Conservation (phyloP, 805 yeast species). For the Pichia exigua region DNA sequence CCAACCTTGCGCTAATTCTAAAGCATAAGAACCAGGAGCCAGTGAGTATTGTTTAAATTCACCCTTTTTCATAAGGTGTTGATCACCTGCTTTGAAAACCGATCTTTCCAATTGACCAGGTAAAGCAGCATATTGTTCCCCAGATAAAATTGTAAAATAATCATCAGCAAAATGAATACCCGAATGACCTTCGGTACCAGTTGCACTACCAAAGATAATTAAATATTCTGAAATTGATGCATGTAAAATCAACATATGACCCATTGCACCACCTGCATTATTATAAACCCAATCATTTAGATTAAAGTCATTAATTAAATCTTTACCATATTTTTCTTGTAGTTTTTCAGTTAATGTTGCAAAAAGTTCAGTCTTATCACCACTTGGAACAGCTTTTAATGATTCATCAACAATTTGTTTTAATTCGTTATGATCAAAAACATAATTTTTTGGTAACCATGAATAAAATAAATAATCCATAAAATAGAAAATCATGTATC, state of each 20-base stretch:
- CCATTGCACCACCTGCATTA: slow-evolving; percentile 99
- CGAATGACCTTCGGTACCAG: slow-evolving; percentile 93
- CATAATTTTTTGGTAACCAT: slow-evolving; percentile 65
- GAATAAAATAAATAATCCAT: slow-evolving; percentile 39
- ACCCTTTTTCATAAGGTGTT: slow-evolving; percentile 73
- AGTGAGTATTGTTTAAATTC: slow-evolving; percentile 75
- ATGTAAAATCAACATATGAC: slow-evolving; percentile 88
- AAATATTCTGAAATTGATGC: slow-evolving; percentile 91
- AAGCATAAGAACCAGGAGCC: slow-evolving; percentile 77
- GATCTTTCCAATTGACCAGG: slow-evolving; percentile 59
- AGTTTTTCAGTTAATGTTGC: slow-evolving; percentile 52
- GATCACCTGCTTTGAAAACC: slow-evolving; percentile 79
- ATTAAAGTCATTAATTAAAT: slow-evolving; percentile 60
- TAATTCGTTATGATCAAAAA: slow-evolving; percentile 61
- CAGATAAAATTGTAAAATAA: slow-evolving; percentile 83
- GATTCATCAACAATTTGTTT: slow-evolving; percentile 51
- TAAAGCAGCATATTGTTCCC: slow-evolving; percentile 66
- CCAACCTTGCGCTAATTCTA: slow-evolving; percentile 98
- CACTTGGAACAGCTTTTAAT: slow-evolving; percentile 44
- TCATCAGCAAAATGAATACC: slow-evolving; percentile 98
- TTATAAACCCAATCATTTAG: slow-evolving; percentile 90
- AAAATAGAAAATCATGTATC: slow-evolving; percentile 22
- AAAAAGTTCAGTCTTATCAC: slow-evolving; percentile 56
- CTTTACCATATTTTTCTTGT: slow-evolving; percentile 56
- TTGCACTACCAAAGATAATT: slow-evolving; percentile 87